phyloP scores from a whole-genome alignment of 805 yeast genomes.

The Pichia occidentalis region DNA sequence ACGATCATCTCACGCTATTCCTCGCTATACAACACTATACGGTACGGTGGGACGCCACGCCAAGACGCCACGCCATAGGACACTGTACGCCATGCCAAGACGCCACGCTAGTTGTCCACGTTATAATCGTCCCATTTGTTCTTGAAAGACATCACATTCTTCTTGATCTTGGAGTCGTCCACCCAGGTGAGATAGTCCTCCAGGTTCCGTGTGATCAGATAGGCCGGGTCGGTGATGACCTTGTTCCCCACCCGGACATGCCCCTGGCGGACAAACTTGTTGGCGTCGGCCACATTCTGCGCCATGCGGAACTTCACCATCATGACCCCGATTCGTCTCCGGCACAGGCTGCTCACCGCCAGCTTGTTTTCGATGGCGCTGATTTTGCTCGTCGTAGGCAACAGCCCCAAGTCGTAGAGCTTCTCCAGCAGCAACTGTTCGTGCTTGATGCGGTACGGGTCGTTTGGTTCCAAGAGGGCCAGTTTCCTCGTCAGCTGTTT shows the following conservation, averaged over 20 bases:
- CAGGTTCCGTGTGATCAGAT: conserved; percentile 83
- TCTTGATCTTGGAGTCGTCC: conserved; percentile 89
- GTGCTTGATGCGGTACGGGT: conserved; percentile 80
- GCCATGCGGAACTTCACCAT: conserved; percentile 95
- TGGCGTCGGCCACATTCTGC: conserved; percentile 80
- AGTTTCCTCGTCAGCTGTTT: conserved; percentile 81
- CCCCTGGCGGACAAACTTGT: conserved; percentile 91
- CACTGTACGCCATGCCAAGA: conserved; percentile 30
- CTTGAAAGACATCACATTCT: conserved; percentile 80
- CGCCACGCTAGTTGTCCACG: conserved; percentile 8
- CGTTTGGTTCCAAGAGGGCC: conserved; percentile 78
- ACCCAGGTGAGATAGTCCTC: conserved; percentile 98
- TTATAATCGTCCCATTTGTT: conserved; percentile 62
- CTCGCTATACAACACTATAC: too few relatives aligned
- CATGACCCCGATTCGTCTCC: conserved; percentile 88
- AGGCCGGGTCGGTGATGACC: conserved; percentile 93
- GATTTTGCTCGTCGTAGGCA: conserved; percentile 82
- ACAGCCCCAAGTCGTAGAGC: conserved; percentile 79
- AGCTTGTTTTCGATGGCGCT: conserved; percentile 88
- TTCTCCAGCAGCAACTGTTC: conserved; percentile 86
- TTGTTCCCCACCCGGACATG: conserved; percentile 97
- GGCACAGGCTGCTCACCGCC: conserved; percentile 86
- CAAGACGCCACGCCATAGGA: conserved; percentile 17
- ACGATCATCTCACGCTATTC: too few relatives aligned
- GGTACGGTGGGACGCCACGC: too few relatives aligned